phyloP scores from a whole-genome alignment of 208 protist genomes.

The Crithidia thermophila region DNA sequence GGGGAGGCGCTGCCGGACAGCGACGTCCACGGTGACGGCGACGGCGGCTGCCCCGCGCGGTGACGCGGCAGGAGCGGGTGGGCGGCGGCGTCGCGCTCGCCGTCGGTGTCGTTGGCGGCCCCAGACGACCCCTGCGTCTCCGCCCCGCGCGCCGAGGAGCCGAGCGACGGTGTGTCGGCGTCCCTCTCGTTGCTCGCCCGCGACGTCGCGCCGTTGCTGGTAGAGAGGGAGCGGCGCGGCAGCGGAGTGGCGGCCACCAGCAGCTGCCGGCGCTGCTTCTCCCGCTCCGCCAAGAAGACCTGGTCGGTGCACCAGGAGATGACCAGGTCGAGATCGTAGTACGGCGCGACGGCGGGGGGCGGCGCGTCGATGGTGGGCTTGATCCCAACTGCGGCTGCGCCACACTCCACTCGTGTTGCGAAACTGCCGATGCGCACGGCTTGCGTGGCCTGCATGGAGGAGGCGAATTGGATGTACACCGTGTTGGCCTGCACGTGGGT shows the following conservation, averaged over 20 bases:
- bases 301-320: conserved; percentile 58
- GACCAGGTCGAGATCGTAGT: conserved; percentile 28
- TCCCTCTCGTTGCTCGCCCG: background rate
- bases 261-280: conserved; percentile 26
- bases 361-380: background rate
- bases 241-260: conserved; percentile 9
- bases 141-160: conserved; percentile 21
- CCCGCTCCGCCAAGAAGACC: conserved; percentile 40
- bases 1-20: background rate
- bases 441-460: conserved; percentile 42
- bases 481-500: conserved; percentile 21
- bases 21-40: conserved; percentile 12
- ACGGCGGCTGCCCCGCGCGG: background rate
- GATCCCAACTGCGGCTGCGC: conserved; percentile 19
- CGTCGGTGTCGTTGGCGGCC: background rate
- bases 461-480: conserved; percentile 71
- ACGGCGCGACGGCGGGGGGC: background rate
- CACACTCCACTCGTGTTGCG: conserved; percentile 36
- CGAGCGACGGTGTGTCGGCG: conserved; percentile 19
- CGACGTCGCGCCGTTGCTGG: background rate
- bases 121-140: conserved; percentile 11
- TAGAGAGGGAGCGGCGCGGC: background rate
- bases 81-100: conserved; percentile 9
- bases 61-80: conserved; percentile 32
- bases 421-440: conserved; percentile 43